Evolutionary conservation across 2,329 filamentous ascomycete species (phyloP), one percentile per base, ranked within the genome.

Genomic region (Sclerotinia spermophila): DNA sequence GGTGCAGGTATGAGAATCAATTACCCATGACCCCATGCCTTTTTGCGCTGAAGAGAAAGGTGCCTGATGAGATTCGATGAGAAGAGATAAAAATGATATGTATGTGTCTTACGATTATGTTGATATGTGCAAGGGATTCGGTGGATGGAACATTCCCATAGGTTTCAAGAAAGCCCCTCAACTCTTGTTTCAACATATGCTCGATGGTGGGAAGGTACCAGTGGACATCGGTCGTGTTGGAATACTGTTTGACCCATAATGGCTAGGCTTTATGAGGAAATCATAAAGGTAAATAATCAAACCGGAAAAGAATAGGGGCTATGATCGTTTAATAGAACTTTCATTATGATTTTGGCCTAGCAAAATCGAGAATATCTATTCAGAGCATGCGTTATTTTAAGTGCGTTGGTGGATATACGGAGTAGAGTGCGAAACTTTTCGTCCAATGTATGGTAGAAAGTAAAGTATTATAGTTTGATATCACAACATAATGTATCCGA

Each of bases 1-100:
- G 13, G 73, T 75, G 61, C 73, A 76, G 17, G 67, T 60, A 27
- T 72, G 68, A 38, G 71, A 67, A 17, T 56, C 55, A 19, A 74
- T 55, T 24, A 58, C 48, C 67, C 71, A 73, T 30, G 67, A 71
- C 61, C 48, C 67, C 71, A 73, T 30, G 67, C 72, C 61, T 69
- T 65, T 27, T 73, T 69, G 59, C 71, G 64, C 72, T 72, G 48
- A 17, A 27, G n/a, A 51, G n/a, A n/a, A 51, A 48, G 19, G 27
- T 8, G 30, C 38, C 8, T 24, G 21, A 19, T 59, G 48, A 67
- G 13, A 6, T 6, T 45, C 2, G 2, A 27, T 13, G 4, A 35
- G 3, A 10, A 45, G 21, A 21, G 13, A 44, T 10, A 42, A 44
- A n/a, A 38, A 33, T 24, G 19, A 8, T 30, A 8, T 51, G n/a